Conservation (phyloP, 805 yeast genomes). For the Cyberlindnera maclurae region DNA sequence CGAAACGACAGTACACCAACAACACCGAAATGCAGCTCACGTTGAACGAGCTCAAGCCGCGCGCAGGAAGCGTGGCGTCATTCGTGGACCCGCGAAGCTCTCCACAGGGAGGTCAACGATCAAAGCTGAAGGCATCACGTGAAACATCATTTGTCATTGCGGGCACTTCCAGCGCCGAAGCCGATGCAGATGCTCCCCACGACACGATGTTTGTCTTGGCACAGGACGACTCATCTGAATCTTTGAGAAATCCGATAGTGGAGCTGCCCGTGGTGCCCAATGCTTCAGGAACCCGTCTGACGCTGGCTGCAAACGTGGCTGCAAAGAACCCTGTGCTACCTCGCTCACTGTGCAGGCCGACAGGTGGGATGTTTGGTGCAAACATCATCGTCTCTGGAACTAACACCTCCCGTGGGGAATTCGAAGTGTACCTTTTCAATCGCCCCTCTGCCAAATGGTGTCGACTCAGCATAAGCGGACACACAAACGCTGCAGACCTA, state of each 20-base stretch:
- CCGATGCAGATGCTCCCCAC: conserved; percentile 3
- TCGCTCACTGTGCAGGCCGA: conserved; percentile 43
- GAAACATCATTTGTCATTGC: conserved; percentile 16
- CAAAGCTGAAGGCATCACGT: conserved; percentile 13
- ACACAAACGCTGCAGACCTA: conserved; percentile 38
- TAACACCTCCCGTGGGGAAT: conserved; percentile 33
- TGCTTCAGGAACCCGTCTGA: conserved; percentile 27
- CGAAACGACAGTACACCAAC: conserved; percentile 25
- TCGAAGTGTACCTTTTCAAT: conserved; percentile 46
- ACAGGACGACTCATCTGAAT: conserved; percentile 6
- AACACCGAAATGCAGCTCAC: conserved; percentile 16
- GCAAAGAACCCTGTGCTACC: conserved; percentile 30
- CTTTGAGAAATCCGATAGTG: conserved; percentile 23
- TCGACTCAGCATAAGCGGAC: conserved; percentile 44
- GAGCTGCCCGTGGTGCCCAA: conserved; percentile 28
- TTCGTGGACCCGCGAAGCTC: conserved; percentile 9
- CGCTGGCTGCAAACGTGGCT: conserved; percentile 18
- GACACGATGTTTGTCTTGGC: conserved; percentile 18
- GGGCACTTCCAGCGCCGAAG: conserved; percentile 9
- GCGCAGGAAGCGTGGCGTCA: conserved; percentile 5
- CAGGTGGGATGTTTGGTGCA: conserved; percentile 60
- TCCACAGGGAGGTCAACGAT: conserved; percentile 3
- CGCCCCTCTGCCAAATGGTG: conserved; percentile 58
- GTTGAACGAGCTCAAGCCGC: conserved; percentile 15
- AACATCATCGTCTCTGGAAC: conserved; percentile 58